Conservation (phyloP, 345 rosid genomes). For the Rhodamnia argentea region DNA sequence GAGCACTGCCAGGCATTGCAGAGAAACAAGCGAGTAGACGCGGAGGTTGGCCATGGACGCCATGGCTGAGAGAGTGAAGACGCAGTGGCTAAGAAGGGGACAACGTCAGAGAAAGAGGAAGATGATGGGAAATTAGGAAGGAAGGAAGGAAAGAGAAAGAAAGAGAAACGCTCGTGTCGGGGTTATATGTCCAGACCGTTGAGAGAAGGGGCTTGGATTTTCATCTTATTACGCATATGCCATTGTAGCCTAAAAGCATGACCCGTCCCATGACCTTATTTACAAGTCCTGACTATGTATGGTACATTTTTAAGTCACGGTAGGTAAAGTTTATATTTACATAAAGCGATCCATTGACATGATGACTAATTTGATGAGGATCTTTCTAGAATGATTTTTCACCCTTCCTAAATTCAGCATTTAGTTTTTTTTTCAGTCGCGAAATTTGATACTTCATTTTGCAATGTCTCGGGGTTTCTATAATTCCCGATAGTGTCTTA, state of each 20-base stretch:
- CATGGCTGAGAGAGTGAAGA: not conserved
- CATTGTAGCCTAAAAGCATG: not conserved
- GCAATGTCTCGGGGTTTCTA: accelerated
- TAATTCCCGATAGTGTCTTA: accelerated
- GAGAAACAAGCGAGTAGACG: not conserved
- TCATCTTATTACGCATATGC: not conserved
- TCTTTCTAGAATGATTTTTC: too few species aligned
- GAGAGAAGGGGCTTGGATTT: not conserved
- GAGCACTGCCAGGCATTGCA: not conserved
- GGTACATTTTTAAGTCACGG: accelerated
- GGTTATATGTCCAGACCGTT: not conserved
- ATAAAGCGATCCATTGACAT: accelerated
- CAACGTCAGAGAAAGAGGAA: not conserved
- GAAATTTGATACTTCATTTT: not conserved
- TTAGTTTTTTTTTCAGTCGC: accelerated
- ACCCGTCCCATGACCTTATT: not conserved
- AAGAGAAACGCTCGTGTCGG: not conserved
- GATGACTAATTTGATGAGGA: too few species aligned
- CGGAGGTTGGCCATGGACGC: not conserved
- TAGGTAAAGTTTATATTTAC: accelerated
- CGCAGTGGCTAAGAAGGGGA: not conserved
- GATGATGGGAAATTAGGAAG: not conserved
- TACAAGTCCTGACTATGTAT: accelerated
- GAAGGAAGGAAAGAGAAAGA: not conserved
- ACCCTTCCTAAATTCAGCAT: not conserved